These are phyloP conservation scores for Metarhizium anisopliae DNA, from an alignment of 2,329 filamentous ascomycete genomes.

Conservation along the genomic window DNA sequence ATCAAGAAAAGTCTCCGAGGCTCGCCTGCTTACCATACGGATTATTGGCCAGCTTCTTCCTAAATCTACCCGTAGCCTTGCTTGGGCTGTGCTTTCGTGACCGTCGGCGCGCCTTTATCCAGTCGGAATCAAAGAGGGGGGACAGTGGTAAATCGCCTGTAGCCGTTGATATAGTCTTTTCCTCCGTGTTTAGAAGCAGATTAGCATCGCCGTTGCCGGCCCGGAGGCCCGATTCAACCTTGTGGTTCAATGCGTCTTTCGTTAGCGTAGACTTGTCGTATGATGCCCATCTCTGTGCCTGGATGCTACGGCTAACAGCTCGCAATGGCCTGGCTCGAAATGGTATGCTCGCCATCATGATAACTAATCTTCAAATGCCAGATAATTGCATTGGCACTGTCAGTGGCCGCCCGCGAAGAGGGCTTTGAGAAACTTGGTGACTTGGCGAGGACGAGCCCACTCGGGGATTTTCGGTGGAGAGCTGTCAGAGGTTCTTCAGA, in stretches of 20 bases:
- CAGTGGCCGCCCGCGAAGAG: not conserved
- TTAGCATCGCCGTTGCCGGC: conserved; percentile 18
- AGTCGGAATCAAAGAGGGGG: conserved; percentile 43
- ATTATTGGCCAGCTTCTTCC: conserved; percentile 50
- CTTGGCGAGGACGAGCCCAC: no score
- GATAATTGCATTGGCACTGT: not conserved
- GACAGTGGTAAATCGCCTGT: conserved; percentile 42
- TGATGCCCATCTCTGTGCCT: conserved; percentile 21
- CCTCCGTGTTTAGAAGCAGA: conserved; percentile 26
- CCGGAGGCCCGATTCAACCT: conserved; percentile 23
- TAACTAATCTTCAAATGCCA: not conserved
- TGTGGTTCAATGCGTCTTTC: conserved; percentile 18
- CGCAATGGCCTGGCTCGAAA: conserved; percentile 12
- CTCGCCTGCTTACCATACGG: conserved; percentile 45
- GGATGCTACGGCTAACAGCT: conserved; percentile 3
- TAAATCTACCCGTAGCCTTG: conserved; percentile 35
- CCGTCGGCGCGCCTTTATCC: conserved; percentile 33
- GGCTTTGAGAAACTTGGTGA: not conserved
- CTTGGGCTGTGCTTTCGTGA: conserved; percentile 29
- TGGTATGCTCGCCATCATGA: not conserved
- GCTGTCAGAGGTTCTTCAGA: not conserved
- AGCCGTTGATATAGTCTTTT: conserved; percentile 36
- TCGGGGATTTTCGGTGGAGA: conserved; percentile 1
- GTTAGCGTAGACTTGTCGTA: conserved; percentile 21
- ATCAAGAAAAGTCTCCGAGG: not conserved